phyloP scores from a whole-genome alignment of 1,139 yeast genomes.

The Kodamaea arcana region DNA sequence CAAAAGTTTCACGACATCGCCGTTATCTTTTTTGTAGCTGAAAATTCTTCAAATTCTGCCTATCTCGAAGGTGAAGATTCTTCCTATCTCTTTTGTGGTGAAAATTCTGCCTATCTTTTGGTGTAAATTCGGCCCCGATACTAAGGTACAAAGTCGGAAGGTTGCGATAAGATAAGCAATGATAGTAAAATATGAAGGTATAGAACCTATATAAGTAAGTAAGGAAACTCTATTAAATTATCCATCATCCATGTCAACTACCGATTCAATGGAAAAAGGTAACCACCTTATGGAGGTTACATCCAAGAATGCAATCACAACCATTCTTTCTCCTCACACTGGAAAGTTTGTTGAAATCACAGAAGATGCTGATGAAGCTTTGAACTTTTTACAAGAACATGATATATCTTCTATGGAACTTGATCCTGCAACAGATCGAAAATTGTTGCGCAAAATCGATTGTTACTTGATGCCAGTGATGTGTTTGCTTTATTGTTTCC shows the following conservation, averaged over 20 bases:
- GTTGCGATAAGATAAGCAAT: too few relatives aligned
- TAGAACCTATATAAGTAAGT: too few relatives aligned
- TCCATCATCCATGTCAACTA: neutral
- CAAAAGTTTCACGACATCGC: too few relatives aligned
- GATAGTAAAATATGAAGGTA: too few relatives aligned
- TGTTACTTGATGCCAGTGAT: slow-evolving; percentile 51
- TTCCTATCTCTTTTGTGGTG: too few relatives aligned
- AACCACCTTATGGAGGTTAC: slow-evolving; percentile 14
- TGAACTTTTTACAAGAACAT: slow-evolving; percentile 21
- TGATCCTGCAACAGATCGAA: slow-evolving; percentile 14
- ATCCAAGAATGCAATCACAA: slow-evolving; percentile 21
- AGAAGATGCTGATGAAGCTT: slow-evolving; percentile 34
- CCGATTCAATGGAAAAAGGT: neutral
- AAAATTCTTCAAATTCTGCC: too few relatives aligned
- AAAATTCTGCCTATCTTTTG: too few relatives aligned
- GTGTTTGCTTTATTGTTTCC: slow-evolving; percentile 53
- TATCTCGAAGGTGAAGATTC: too few relatives aligned
- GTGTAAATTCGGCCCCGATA: too few relatives aligned
- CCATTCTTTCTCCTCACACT: slow-evolving; percentile 23
- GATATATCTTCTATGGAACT: slow-evolving; percentile 2
- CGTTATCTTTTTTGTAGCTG: too few relatives aligned
- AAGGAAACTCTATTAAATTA: neutral
- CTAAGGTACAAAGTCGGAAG: too few relatives aligned
- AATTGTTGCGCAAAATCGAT: slow-evolving; percentile 50
- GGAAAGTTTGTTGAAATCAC: slow-evolving; percentile 29